Base-by-base conservation (phyloP, 2,329 filamentous ascomycete genomes). In the Fusarium pseudocircinatum region DNA sequence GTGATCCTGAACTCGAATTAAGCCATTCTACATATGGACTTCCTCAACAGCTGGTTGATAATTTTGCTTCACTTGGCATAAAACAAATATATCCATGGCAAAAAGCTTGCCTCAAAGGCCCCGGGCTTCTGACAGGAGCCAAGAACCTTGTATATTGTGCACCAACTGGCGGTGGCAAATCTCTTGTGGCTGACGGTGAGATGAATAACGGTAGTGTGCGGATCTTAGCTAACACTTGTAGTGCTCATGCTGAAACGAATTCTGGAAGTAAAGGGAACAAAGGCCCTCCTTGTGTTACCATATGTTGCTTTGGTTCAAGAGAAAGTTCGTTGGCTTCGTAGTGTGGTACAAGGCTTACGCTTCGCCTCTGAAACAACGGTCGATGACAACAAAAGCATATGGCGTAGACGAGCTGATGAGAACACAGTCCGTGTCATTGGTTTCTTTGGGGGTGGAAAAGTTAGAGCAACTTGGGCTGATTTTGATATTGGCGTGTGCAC, bases 241-340 rank as follows among this genome's bases (percentile, higher is more conserved):
- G 88, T 95, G 34, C 83, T 95, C 57, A 92, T 95, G 89, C 83
- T 95, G 60, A 94, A 92, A 78, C 87, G 88, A 67, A 85, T 95
- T 28, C 84, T 94, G n/a, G 86, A 89, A 47, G 86, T 90, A 50
- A 87, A 88, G 3, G 85, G 84, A 26, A 86, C 89, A 63, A 95
- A 94, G 73, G 92, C 91, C 6, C 86, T 95, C 18, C 83, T 95
- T 24, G 90, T 95, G 26, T 85, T 95, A 24, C 93, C 93, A 0
- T 95, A 94, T 81, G 92, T 95, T 72, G 92, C 93, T 24, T 86
- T 95, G 7, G 93, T 95, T 1, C 92, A 95, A 78, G 93, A 95
- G 80, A 95, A 95, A 79, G 87, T 94, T 37, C 89, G 90, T 61
- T 95, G 92, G 92, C 83, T 95, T 46, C 88, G 92, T 36, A 89